These are phyloP conservation scores for Pachyrhizus erosus DNA, from an alignment of 306 rosid genomes.

Conservation along the genomic window DNA sequence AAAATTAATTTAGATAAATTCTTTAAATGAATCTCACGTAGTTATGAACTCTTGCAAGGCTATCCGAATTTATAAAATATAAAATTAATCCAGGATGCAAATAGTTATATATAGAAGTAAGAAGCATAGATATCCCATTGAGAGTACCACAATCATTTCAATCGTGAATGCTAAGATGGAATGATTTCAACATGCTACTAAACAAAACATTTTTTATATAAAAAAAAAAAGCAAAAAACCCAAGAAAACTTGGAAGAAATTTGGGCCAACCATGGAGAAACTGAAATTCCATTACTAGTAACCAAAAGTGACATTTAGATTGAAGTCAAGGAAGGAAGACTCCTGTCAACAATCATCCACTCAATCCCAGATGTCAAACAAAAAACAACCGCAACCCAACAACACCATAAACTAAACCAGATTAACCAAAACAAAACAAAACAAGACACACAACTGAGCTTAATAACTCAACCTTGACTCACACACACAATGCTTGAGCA, in stretches of 20 bases:
- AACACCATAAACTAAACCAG: neutral
- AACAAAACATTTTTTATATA: neutral
- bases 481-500: neutral
- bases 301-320: slow-evolving; percentile 42
- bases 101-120: too few relatives aligned
- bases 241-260: neutral
- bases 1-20: too few relatives aligned
- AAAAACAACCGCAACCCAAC: neutral
- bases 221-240: too few relatives aligned
- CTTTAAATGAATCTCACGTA: too few relatives aligned
- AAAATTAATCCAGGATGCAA: too few relatives aligned
- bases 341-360: slow-evolving; percentile 42
- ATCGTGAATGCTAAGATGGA: neutral
- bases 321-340: slow-evolving; percentile 51
- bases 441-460: neutral
- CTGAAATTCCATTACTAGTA: slow-evolving; percentile 6
- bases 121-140: neutral
- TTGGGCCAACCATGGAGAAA: slow-evolving; percentile 7
- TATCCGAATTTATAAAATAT: too few relatives aligned
- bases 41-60: too few relatives aligned
- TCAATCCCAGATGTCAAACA: slow-evolving; percentile 47
- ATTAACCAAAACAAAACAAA: slow-evolving; percentile 23
- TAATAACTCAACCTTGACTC: neutral
- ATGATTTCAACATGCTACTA: neutral
- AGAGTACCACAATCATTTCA: neutral